Evolutionary conservation across 2,329 filamentous ascomycete species (phyloP), one percentile per base, ranked within the genome.

Genomic region (Colletotrichum zoysiae): DNA sequence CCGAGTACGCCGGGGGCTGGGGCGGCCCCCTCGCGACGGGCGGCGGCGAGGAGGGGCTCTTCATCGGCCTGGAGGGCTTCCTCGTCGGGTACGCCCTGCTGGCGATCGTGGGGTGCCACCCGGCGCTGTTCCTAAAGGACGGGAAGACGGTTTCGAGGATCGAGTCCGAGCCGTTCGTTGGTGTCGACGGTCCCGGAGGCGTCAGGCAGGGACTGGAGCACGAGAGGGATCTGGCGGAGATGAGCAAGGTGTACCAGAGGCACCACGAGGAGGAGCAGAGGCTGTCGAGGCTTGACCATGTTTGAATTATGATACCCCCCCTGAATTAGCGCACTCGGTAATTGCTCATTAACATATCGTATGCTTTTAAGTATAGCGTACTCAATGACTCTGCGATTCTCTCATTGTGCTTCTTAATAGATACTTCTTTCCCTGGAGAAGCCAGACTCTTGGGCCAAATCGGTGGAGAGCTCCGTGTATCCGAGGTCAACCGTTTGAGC

Each of bases 1-100:
- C 78, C 35, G 69, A 78, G 9, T 70, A 78, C n/a, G 75, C 68
- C 23, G 70, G 71, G 30, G 78, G 78, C 0, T 64, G 80, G n/a
- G 71, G 74, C 1, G 76, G 78, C 9, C 64, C 68, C 26, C 73
- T 75, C 14, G 78, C 75, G 23, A 75, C 73, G 42, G 76, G 75
- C 55, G 76, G 78, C 46, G 72, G 78, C 30, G 30, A 30, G 42
- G 72, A 75, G 23, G 70, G 70, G 2, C 61, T 79, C 6, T 81
- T 79, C 55, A 69, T 78, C 12, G 76, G 75, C 0, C 74, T 79
- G 7, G 79, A 81, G n/a, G 77, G 77, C 26, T 72, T 79, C 30
- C 74, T 79, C 46, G 75, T 79, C 11, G 76, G 76, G 7, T 76
- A 78, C 58, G 77, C 78, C 4, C 70, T 80, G 14, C 68, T 78